These are phyloP conservation scores for Ascoidea tarda DNA, from an alignment of 805 yeast species.

Conservation along the genomic window DNA sequence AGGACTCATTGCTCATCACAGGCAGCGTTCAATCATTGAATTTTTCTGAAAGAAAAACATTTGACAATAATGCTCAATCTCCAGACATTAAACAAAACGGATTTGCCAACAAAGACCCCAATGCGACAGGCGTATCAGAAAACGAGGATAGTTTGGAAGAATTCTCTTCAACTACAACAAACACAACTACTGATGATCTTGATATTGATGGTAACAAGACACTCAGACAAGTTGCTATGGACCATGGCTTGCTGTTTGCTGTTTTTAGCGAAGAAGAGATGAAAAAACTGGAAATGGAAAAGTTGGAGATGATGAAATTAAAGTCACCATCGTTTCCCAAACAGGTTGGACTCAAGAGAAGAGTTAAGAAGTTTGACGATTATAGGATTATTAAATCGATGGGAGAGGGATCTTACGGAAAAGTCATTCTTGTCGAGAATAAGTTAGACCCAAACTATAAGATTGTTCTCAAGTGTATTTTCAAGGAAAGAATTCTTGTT, in stretches of 20 bases:
- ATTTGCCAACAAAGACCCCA: too few relatives aligned
- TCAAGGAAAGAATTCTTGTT: slow-evolving; percentile 83
- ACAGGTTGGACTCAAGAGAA: slow-evolving; percentile 49
- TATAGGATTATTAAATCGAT: slow-evolving; percentile 59
- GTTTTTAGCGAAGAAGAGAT: slow-evolving; percentile 23
- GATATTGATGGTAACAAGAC: background rate
- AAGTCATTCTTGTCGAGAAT: slow-evolving; percentile 69
- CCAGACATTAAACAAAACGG: too few relatives aligned
- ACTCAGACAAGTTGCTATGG: too few relatives aligned
- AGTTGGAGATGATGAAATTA: slow-evolving; percentile 21
- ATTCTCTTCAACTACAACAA: background rate
- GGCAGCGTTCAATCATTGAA: too few relatives aligned
- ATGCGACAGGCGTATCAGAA: too few relatives aligned
- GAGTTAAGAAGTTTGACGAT: slow-evolving; percentile 60
- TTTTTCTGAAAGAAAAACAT: too few relatives aligned
- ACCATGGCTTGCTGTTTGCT: too few relatives aligned
- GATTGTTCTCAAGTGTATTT: slow-evolving; percentile 77
- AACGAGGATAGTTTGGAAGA: background rate
- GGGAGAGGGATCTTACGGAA: slow-evolving; percentile 97
- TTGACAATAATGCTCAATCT: too few relatives aligned
- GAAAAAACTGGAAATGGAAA: slow-evolving; percentile 29
- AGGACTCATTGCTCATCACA: background rate
- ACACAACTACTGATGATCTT: background rate
- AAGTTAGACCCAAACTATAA: slow-evolving; percentile 45
- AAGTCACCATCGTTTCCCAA: slow-evolving; percentile 24